A percentile compares a stretch with the other conserved stretches of the same genome.
phyloP scores from a whole-genome alignment of 2,329 filamentous ascomycete species.

The Sporothrix brasiliensis region DNA sequence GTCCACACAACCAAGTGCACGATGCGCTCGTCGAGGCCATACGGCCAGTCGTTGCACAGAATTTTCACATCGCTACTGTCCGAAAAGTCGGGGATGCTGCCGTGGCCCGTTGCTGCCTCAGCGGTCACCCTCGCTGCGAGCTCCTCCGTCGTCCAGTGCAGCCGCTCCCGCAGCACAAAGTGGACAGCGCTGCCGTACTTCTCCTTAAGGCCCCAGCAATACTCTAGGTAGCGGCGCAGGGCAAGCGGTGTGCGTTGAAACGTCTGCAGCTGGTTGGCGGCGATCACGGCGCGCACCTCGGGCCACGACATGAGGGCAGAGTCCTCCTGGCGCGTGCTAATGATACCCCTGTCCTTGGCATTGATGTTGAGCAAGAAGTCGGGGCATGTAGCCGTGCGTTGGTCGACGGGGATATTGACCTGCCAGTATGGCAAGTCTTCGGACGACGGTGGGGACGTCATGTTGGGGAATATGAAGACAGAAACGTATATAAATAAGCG shows the following conservation, averaged over 20 bases:
- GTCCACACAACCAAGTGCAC: conserved; percentile 91
- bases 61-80: conserved; percentile 50
- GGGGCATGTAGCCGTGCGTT: conserved; percentile 70
- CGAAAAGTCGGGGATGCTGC: conserved; percentile 47
- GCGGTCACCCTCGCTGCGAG: conserved; percentile 36
- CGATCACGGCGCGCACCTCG: conserved; percentile 65
- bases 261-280: conserved; percentile 67
- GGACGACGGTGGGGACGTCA: background rate
- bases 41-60: conserved; percentile 91
- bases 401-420: conserved; percentile 68
- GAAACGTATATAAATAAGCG: background rate
- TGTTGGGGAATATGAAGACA: background rate
- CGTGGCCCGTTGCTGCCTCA: conserved; percentile 7
- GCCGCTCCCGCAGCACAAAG: conserved; percentile 71
- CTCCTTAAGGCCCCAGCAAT: conserved; percentile 63
- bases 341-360: conserved; percentile 69
- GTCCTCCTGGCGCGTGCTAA: conserved; percentile 69
- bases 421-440: conserved; percentile 71
- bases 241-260: conserved; percentile 79
- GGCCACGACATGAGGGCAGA: conserved; percentile 70
- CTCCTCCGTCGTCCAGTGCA: conserved; percentile 66
- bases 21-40: conserved; percentile 76
- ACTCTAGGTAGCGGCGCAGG: conserved; percentile 75
- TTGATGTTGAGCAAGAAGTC: conserved; percentile 65
- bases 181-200: conserved; percentile 75